Percentiles rank a stretch among this genome's conserved stretches.
These are phyloP conservation scores for Citrus trifoliata DNA, from an alignment of 345 rosid genomes.

Conservation along the genomic window DNA sequence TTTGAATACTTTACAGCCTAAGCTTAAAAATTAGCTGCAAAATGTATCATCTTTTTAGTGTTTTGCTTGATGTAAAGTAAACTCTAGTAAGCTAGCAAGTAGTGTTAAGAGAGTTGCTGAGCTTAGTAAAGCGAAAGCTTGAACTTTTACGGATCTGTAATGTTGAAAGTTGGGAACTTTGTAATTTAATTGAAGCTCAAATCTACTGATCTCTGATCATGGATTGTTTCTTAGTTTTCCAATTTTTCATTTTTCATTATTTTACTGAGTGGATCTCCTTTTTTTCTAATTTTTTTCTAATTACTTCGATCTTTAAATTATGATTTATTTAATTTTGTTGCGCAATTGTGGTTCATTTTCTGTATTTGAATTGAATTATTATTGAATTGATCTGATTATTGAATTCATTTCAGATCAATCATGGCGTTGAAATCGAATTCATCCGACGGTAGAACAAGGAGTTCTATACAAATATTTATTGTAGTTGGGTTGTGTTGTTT, in stretches of 20 bases:
- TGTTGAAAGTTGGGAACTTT: background rate
- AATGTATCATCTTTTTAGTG: background rate
- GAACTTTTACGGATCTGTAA: background rate
- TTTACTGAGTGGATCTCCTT: background rate
- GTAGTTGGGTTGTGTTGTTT: constrained; percentile 83
- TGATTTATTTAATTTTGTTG: background rate
- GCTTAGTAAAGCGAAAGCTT: background rate
- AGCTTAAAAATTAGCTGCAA: background rate
- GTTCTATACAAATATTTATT: constrained; percentile 79
- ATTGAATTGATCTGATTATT: background rate
- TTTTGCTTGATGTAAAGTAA: background rate
- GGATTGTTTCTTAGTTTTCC: background rate
- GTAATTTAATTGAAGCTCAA: background rate
- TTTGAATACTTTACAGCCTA: background rate
- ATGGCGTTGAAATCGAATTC: constrained; percentile 81
- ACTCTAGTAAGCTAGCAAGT: background rate
- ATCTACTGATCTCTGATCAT: background rate
- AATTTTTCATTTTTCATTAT: background rate
- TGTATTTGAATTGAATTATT: background rate
- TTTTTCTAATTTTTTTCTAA: too few species aligned
- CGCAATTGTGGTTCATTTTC: background rate
- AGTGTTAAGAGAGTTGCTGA: background rate
- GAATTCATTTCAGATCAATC: constrained; percentile 31
- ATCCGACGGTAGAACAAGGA: constrained; percentile 79
- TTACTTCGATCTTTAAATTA: background rate